Conservation (phyloP, 805 yeast species). For the Isabelozyma pseudorhagii region DNA sequence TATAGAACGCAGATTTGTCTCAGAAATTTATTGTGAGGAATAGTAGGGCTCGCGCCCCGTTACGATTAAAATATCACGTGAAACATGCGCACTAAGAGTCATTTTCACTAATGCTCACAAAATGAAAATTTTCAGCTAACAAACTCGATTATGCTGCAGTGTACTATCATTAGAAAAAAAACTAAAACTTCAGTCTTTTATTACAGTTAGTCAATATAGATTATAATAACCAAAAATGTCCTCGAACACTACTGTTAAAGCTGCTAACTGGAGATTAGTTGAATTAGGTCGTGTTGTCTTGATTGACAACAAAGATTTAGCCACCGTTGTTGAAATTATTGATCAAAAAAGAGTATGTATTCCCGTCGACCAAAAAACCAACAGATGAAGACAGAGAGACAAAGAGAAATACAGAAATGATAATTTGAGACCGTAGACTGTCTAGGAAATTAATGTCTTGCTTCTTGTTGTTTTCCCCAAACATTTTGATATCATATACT, state of each 20-base stretch:
- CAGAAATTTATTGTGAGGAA: background rate
- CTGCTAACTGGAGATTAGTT: constrained; percentile 98
- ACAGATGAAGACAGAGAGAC: background rate
- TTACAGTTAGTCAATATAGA: constrained; percentile 4
- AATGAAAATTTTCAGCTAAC: background rate
- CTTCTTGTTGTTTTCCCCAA: background rate
- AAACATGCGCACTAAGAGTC: background rate
- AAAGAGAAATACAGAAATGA: background rate
- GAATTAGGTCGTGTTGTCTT: constrained; percentile 99
- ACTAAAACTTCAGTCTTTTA: background rate
- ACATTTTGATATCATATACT: constrained; percentile 14
- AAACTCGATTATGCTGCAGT: background rate
- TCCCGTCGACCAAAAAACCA: background rate
- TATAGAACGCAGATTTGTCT: too few relatives aligned
- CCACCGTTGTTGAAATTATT: constrained; percentile 96
- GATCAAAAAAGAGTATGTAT: constrained; percentile 96
- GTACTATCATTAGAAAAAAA: constrained; percentile 1
- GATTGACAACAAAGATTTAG: constrained; percentile 81
- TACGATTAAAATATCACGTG: background rate
- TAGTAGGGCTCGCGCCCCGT: background rate
- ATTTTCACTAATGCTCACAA: background rate
- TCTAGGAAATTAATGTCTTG: background rate
- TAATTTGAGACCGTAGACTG: background rate
- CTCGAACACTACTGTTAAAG: constrained; percentile 68
- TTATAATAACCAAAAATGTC: constrained; percentile 20